A percentile compares a stretch with the other conserved stretches of the same genome.
Evolutionary conservation across 2,329 filamentous ascomycete species (phyloP).

Genomic region (Bipolaris bicolor): DNA sequence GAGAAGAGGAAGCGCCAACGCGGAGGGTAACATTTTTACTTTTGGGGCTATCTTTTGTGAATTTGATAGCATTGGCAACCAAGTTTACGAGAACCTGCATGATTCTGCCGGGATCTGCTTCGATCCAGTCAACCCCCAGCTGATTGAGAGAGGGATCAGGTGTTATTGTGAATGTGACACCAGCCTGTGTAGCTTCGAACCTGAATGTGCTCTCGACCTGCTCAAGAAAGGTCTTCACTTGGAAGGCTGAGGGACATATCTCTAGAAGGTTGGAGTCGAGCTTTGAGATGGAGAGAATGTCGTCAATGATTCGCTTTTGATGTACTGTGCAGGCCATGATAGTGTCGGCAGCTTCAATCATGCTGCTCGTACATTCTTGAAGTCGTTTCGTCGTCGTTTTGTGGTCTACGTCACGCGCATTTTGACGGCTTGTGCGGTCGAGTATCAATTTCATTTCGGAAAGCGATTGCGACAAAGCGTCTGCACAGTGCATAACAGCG

Average conservation of each 20-base stretch:
- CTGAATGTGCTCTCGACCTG: slow-evolving; percentile 28
- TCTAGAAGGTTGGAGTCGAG: slow-evolving; percentile 26
- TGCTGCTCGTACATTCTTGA: neutral
- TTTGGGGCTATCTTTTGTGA: slow-evolving; percentile 25
- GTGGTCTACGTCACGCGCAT: neutral
- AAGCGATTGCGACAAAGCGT: slow-evolving; percentile 1
- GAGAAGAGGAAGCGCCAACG: slow-evolving; percentile 1
- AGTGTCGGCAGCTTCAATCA: slow-evolving; percentile 27
- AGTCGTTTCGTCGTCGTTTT: slow-evolving; percentile 1
- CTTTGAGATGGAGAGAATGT: slow-evolving; percentile 24
- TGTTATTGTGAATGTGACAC: slow-evolving; percentile 14
- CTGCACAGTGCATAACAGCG: slow-evolving; percentile 7
- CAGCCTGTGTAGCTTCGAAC: slow-evolving; percentile 20
- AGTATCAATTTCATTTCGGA: slow-evolving; percentile 3
- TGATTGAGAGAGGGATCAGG: slow-evolving; percentile 16
- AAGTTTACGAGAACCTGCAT: slow-evolving; percentile 37
- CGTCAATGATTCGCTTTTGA: slow-evolving; percentile 37
- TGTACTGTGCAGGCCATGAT: slow-evolving; percentile 36
- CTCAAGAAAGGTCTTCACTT: slow-evolving; percentile 22
- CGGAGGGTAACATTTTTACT: slow-evolving; percentile 22
- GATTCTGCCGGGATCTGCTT: slow-evolving; percentile 18
- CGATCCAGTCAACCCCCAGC: slow-evolving; percentile 16
- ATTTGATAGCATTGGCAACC: slow-evolving; percentile 41
- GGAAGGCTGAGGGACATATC: slow-evolving; percentile 24
- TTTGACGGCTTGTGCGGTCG: neutral